Conservation (phyloP, 192 early-diverging fungal species). For the Chytriomyces sp. region DNA sequence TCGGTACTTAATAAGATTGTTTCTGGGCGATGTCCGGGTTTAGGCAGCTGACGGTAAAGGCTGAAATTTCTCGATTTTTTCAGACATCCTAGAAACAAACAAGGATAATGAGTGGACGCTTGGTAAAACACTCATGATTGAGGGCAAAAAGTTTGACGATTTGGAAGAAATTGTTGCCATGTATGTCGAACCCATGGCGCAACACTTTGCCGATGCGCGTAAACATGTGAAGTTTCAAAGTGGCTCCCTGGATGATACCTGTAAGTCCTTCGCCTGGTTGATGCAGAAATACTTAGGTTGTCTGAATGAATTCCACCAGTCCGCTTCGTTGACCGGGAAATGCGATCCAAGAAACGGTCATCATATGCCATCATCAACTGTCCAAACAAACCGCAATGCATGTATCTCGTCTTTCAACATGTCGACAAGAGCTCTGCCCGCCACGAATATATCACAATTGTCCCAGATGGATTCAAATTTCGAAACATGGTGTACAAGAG, state of each 20-base stretch:
- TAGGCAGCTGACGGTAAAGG: background rate
- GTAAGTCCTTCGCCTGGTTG: constrained; percentile 55
- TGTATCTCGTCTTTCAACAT: constrained; percentile 79
- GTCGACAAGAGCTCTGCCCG: constrained; percentile 58
- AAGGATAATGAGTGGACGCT: constrained; percentile 76
- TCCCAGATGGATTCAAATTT: constrained; percentile 77
- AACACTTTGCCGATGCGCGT: constrained; percentile 71
- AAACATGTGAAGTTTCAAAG: constrained; percentile 80
- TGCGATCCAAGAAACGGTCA: constrained; percentile 67
- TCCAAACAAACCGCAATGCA: constrained; percentile 70
- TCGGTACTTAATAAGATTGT: constrained; percentile 54
- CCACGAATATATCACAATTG: constrained; percentile 76
- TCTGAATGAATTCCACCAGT: constrained; percentile 45
- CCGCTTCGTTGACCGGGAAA: constrained; percentile 42
- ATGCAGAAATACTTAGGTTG: constrained; percentile 44
- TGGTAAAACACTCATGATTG: constrained; percentile 72
- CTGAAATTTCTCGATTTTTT: background rate
- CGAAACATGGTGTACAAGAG: constrained; percentile 70
- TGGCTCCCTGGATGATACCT: constrained; percentile 58
- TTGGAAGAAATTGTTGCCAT: constrained; percentile 90
- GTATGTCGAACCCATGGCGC: constrained; percentile 83
- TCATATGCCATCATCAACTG: constrained; percentile 82
- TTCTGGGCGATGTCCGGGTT: background rate
- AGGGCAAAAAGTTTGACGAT: constrained; percentile 75
- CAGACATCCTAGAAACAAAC: constrained; percentile 72